Evolutionary conservation across 1,284 basidiomycete genomes (phyloP).

Genomic region (Thelephora terrestris): DNA sequence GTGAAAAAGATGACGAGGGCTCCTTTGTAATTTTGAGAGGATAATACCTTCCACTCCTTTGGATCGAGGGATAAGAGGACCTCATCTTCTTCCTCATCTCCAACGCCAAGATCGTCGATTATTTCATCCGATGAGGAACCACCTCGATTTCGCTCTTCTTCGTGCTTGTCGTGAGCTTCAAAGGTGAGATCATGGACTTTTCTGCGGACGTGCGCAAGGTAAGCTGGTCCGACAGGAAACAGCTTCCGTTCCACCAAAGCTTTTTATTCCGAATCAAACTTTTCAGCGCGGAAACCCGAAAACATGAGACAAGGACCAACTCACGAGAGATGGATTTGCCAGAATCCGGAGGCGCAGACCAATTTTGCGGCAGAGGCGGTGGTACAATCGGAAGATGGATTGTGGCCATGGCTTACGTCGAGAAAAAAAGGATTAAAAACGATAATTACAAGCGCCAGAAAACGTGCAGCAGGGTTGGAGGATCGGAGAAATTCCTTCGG

Average conservation of each 20-base stretch:
- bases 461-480: background rate
- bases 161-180: conserved; percentile 64
- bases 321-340: conserved; percentile 25
- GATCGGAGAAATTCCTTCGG: background rate
- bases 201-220: conserved; percentile 72
- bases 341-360: conserved; percentile 19
- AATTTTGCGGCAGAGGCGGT: conserved; percentile 19
- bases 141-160: conserved; percentile 42
- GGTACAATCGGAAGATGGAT: conserved; percentile 23
- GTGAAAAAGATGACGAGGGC: too few relatives aligned
- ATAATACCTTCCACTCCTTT: conserved; percentile 92
- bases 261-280: conserved; percentile 7
- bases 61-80: conserved; percentile 76
- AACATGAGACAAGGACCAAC: conserved; percentile 7
- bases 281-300: background rate
- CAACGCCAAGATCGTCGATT: conserved; percentile 80
- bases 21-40: background rate
- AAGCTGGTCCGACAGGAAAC: conserved; percentile 79
- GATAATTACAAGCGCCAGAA: conserved; percentile 1
- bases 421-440: conserved; percentile 3
- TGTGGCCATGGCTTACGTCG: conserved; percentile 20
- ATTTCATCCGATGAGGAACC: conserved; percentile 45
- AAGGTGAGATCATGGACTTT: conserved; percentile 70
- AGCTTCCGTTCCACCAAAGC: conserved; percentile 36
- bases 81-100: conserved; percentile 80